Evolutionary conservation across 495 filamentous ascomycete genomes (phyloP), one percentile per base, ranked within the genome.

Genomic region (Ramalina intermedia): DNA sequence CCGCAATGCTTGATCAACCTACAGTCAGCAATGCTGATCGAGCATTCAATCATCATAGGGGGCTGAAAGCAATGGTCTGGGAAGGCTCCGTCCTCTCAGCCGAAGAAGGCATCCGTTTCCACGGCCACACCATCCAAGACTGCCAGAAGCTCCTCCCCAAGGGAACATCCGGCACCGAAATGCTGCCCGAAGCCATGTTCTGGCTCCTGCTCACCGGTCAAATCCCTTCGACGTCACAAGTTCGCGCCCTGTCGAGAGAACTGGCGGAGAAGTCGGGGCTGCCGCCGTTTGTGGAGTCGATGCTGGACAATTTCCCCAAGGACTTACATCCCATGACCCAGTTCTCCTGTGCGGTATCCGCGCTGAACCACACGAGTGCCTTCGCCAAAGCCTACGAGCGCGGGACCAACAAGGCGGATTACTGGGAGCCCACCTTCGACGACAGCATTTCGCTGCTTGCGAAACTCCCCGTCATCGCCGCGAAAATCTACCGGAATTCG

Each of bases 131-230:
- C 43, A 98, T 98, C 73, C 93, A 91, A 70, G 91, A 98, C 61
- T 98, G 91, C 74, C 89, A 95, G 61, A 76, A 78, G 49, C 79
- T 93, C 61, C 78, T 98, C 7, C 91, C 91, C 58, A 96, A 95
- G 71, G 91, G 89, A 46, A 85, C 77, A 48, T 78, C 83, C 2
- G 91, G 91, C 50, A 91, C 86, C n/a, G 90, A 98, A 70, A 96
- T 96, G 93, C 81, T 98, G 2, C 91, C 91, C 36, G 91, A 98
- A 67, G 81, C 88, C 61, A 96, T 98, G 91, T 98, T 98, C 76
- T 98, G 91, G 91, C 82, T 98, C 23, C 81, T 98, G 14, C 68
- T 98, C 51, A 98, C 91, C 8, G 93, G 91, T 49, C 74, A 90
- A 64, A 85, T 98, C 21, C 91, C 91, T 9, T 84, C 83, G 2